Base-by-base conservation (phyloP, 2,329 filamentous ascomycete genomes). In the Trichoderma koningiopsis region DNA sequence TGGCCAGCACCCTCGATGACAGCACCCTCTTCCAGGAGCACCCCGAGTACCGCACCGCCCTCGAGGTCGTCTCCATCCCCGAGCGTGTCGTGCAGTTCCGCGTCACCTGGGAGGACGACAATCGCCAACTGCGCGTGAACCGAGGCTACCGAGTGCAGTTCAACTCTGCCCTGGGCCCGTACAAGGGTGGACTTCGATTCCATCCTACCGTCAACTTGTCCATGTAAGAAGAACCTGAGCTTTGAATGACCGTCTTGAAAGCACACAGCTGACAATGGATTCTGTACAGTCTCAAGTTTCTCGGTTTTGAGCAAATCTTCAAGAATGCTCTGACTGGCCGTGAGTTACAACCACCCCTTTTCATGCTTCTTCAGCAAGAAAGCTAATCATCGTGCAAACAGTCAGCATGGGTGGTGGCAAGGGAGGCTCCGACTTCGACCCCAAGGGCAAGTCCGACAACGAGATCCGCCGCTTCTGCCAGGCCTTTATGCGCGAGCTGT, bases 291-390 rank as follows among this genome's bases (percentile, higher is more conserved):
- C 89, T 99, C 77, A 99, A 99, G 87, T 98, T 98, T 85, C 88
- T 99, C 79, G 96, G 95, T 74, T 98, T 98, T 78, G 96, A 99
- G 89, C 96, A 98, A 86, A 96, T 95, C 84, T 98, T 98, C 88
- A 98, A 98, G 89, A 98, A 98, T 92, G 96, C 96, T 75, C 86
- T 98, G 75, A 98, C 96, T 72, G 96, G 96, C 79, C 84, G 92
- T 94, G 85, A 86, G 92, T 89, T 31, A 27, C 47, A 24, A 24
- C 65, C 13, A 37, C 11, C 55, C n/a, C 16, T 3, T 35, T 11
- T 14, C 1, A 31, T 24, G 2, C 19, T 22, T 27, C 10, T n/a
- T 8, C 24, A 14, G 11, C 37, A 40, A 19, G 37, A 40, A 40
- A 56, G 55, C 64, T 67, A 52, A 67, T 24, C 55, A 40, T 40